Conservation (phyloP, 257 asterid genomes). For the Paraleonurus japonicus region DNA sequence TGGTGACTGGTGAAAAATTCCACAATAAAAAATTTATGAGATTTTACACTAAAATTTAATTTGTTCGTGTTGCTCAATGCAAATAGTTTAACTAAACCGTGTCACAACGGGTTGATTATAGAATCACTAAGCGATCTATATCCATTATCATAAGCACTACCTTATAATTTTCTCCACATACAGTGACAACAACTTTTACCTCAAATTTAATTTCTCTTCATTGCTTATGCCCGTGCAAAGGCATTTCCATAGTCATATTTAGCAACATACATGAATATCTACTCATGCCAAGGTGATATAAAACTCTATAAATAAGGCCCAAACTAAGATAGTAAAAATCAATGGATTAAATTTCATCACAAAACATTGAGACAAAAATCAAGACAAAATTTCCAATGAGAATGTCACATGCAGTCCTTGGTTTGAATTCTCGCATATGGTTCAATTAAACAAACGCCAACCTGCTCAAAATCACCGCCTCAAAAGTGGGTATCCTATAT, state of each 20-base stretch:
- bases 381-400: too few relatives aligned
- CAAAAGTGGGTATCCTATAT: too few relatives aligned
- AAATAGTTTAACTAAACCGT: constrained; percentile 18
- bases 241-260: constrained; percentile 26
- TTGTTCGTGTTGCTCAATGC: too few relatives aligned
- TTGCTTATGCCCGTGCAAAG: constrained; percentile 73
- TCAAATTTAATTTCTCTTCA: constrained; percentile 85
- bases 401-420: too few relatives aligned
- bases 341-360: constrained; percentile 11
- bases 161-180: constrained; percentile 91
- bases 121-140: not conserved
- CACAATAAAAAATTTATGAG: too few relatives aligned
- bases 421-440: too few relatives aligned
- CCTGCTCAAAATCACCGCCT: too few relatives aligned
- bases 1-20: too few relatives aligned
- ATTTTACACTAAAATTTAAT: too few relatives aligned
- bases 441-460: too few relatives aligned
- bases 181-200: constrained; percentile 69
- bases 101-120: constrained; percentile 6
- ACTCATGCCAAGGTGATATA: not conserved
- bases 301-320: not conserved
- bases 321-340: not conserved
- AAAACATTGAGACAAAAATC: too few relatives aligned
- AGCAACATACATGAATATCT: constrained; percentile 14
- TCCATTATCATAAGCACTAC: constrained; percentile 35